Conservation (phyloP, 495 filamentous ascomycete genomes). For the Pyrenula aspistea region DNA sequence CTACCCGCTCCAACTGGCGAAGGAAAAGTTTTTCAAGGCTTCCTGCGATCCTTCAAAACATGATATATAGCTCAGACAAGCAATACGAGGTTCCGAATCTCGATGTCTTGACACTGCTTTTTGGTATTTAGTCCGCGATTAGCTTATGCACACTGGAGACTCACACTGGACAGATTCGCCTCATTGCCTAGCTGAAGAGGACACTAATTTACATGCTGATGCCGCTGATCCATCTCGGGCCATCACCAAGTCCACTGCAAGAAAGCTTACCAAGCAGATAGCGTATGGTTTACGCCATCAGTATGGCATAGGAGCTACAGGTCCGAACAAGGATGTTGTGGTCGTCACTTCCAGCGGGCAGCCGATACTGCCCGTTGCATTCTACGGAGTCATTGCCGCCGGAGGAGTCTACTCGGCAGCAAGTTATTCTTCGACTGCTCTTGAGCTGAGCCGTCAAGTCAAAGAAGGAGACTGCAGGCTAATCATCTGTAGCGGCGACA, state of each 20-base stretch:
- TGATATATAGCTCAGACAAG: neutral
- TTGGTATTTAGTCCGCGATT: no score
- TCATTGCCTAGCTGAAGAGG: constrained; percentile 12
- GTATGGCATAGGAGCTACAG: constrained; percentile 33
- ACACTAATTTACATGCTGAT: constrained; percentile 24
- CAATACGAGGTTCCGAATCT: neutral
- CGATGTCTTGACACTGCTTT: neutral
- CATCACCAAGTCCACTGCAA: constrained; percentile 34
- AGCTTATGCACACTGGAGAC: no score
- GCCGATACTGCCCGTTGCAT: constrained; percentile 28
- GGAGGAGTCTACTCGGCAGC: constrained; percentile 30
- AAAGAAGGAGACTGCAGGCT: constrained; percentile 22
- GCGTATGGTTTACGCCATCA: constrained; percentile 32
- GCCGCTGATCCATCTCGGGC: constrained; percentile 32
- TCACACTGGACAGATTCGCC: neutral
- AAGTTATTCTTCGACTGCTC: constrained; percentile 25
- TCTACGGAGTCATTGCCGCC: constrained; percentile 38
- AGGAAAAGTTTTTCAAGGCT: no score
- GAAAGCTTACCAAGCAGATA: constrained; percentile 25
- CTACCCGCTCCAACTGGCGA: no score
- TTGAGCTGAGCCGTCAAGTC: constrained; percentile 27
- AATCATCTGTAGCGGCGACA: constrained; percentile 32
- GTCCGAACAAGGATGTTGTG: constrained; percentile 37
- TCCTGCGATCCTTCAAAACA: no score
- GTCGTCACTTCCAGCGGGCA: constrained; percentile 37